Base-by-base conservation (phyloP, 2,329 filamentous ascomycete genomes). In the Nemania sp. region DNA sequence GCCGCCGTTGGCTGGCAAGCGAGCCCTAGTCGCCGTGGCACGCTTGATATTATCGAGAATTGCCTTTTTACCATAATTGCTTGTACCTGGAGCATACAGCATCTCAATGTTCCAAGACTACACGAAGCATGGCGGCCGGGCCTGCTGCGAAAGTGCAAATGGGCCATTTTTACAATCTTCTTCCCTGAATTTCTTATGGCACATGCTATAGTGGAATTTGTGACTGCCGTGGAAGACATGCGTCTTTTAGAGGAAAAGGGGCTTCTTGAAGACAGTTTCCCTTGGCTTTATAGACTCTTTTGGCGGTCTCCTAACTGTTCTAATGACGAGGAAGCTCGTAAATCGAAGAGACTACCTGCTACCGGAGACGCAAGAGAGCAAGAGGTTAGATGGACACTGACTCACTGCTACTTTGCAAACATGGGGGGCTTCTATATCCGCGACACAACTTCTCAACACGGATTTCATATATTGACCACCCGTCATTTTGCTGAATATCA, bases 131-230 rank as follows among this genome's bases (percentile, higher is more conserved):
- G 7, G 14, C 19, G 28, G 22, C 20, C 2, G 30, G 23, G 17
- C 8, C 6, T 42, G 0, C 22, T 42, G 37, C 42, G 36, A 22
- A 33, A 52, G 30, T 52, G 28, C 34, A 52, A 52, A 14, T 47
- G 49, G 49, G 26, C 49, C 9, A 14, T 47, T 9, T 36, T 52
- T 19, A 37, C 50, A n/a, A 5, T 48, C 11, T 46, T 52, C 5
- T 52, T 52, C 43, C 49, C 43, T n/a, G 49, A 52, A 36, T 47
- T 52, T 11, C n/a, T 52, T n/a, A 42, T 52, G 37, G 43, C 50
- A 11, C 50, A 48, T 6, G 50, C 50, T 2, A 47, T 52, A 14
- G 14, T 52, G 2, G 50, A 52, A 41, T 48, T 48, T 7, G 22
- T 48, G 14, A 37, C 37, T 36, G 37, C 26, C 8, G 8, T 36